phyloP scores from a whole-genome alignment of 2,329 filamentous ascomycete species.

The Pseudocercospora fijiensis region DNA sequence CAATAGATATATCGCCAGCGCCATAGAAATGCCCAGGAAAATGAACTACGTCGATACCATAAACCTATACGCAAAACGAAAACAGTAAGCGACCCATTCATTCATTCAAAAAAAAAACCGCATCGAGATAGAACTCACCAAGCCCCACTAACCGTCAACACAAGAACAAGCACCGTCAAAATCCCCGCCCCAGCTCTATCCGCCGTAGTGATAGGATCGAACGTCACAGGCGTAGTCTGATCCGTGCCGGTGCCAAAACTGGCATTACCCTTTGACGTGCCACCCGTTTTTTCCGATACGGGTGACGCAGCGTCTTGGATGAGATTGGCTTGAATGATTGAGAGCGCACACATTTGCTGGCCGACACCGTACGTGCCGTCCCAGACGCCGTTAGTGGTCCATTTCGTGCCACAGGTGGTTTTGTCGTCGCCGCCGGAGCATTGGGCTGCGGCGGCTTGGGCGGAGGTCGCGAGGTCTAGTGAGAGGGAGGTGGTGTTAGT shows the following conservation, averaged over 20 bases:
- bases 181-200: conserved; percentile 67
- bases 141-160: conserved; percentile 25
- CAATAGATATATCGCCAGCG: too few species aligned
- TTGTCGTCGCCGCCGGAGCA: conserved; percentile 51
- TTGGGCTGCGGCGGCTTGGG: conserved; percentile 52
- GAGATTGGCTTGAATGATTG: conserved; percentile 46
- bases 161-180: conserved; percentile 27
- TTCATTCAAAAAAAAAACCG: too few species aligned
- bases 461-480: conserved; percentile 50
- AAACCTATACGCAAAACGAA: background rate
- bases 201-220: conserved; percentile 48
- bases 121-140: conserved; percentile 8
- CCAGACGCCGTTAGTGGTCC: conserved; percentile 40
- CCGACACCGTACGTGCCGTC: conserved; percentile 53
- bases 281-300: conserved; percentile 50
- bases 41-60: background rate
- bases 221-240: background rate
- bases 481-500: conserved; percentile 22
- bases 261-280: conserved; percentile 20
- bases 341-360: conserved; percentile 55
- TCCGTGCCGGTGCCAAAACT: conserved; percentile 14
- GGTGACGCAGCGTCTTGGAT: conserved; percentile 39
- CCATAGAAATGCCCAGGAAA: too few species aligned
- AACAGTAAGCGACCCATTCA: background rate
- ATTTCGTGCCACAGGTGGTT: conserved; percentile 45